Conservation (phyloP, 768 basidiomycete species). For the Hirschioporus abietinus region DNA sequence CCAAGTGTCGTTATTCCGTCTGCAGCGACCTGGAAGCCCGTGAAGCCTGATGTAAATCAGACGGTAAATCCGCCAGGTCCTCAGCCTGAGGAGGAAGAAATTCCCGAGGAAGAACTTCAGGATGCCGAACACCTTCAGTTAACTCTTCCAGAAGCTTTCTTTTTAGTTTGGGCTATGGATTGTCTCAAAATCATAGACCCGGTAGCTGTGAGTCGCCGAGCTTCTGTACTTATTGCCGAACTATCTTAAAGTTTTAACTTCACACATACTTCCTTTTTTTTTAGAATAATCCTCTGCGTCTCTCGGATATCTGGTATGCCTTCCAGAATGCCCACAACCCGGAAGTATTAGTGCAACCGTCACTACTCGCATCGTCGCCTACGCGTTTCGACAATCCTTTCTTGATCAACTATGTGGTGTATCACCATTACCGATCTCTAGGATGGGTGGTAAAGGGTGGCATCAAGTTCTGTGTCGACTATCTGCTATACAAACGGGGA, state of each 20-base stretch:
- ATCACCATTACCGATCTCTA: slow-evolving; percentile 92
- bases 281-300: slow-evolving; percentile 50
- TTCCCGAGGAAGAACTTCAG: slow-evolving; percentile 50
- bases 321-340: slow-evolving; percentile 55
- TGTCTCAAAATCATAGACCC: slow-evolving; percentile 71
- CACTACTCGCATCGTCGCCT: slow-evolving; percentile 16
- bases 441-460: slow-evolving; percentile 97
- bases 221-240: background rate
- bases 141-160: slow-evolving; percentile 85
- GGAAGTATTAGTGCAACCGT: slow-evolving; percentile 26
- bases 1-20: slow-evolving; percentile 69
- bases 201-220: slow-evolving; percentile 46
- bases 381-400: slow-evolving; percentile 85
- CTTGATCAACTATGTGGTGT: slow-evolving; percentile 81
- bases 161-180: slow-evolving; percentile 77
- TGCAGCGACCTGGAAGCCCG: slow-evolving; percentile 74
- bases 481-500: slow-evolving; percentile 88
- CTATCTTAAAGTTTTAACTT: background rate
- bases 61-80: slow-evolving; percentile 21
- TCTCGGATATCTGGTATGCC: slow-evolving; percentile 55
- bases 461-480: slow-evolving; percentile 96
- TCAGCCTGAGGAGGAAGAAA: slow-evolving; percentile 28
- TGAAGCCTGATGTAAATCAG: slow-evolving; percentile 20
- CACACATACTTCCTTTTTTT: slow-evolving; percentile 2
- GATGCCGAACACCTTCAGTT: slow-evolving; percentile 90